Conservation (phyloP, 768 basidiomycete species). For the Crassisporium funariophilum region DNA sequence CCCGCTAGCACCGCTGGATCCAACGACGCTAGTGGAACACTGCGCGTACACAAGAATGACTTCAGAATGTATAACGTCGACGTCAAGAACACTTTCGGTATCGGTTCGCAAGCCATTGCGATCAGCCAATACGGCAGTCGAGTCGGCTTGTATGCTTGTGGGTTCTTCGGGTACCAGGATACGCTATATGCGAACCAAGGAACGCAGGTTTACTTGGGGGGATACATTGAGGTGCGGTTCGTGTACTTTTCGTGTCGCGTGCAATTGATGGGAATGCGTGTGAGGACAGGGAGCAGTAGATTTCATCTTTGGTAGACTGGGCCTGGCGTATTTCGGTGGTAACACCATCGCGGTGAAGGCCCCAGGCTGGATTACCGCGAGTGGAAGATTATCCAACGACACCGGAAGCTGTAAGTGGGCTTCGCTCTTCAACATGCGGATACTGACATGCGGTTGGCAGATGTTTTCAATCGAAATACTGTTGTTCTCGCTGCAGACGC, state of each 20-base stretch:
- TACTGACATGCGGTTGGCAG: slow-evolving; percentile 7
- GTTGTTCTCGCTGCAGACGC: slow-evolving; percentile 39
- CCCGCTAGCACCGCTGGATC: slow-evolving; percentile 29
- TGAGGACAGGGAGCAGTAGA: slow-evolving; percentile 40
- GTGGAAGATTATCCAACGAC: slow-evolving; percentile 43
- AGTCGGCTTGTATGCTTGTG: slow-evolving; percentile 45
- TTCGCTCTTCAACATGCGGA: neutral
- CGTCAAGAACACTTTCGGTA: slow-evolving; percentile 46
- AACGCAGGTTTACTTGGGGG: slow-evolving; percentile 46
- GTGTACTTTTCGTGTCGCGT: no score
- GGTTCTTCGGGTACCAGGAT: slow-evolving; percentile 48
- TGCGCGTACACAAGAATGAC: slow-evolving; percentile 47
- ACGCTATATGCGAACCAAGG: slow-evolving; percentile 47
- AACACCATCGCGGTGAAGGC: slow-evolving; percentile 47
- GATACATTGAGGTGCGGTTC: slow-evolving; percentile 44
- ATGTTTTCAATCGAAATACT: slow-evolving; percentile 41
- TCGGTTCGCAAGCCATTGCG: slow-evolving; percentile 47
- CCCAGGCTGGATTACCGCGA: slow-evolving; percentile 48
- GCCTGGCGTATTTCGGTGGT: slow-evolving; percentile 47
- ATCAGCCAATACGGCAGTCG: slow-evolving; percentile 48
- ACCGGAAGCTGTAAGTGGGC: slow-evolving; percentile 39
- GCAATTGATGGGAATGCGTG: neutral
- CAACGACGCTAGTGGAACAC: slow-evolving; percentile 40
- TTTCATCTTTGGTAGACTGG: slow-evolving; percentile 48
- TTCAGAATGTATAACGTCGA: slow-evolving; percentile 51